phyloP scores from a whole-genome alignment of 495 filamentous ascomycete genomes.

The Trichoderma reesei region DNA sequence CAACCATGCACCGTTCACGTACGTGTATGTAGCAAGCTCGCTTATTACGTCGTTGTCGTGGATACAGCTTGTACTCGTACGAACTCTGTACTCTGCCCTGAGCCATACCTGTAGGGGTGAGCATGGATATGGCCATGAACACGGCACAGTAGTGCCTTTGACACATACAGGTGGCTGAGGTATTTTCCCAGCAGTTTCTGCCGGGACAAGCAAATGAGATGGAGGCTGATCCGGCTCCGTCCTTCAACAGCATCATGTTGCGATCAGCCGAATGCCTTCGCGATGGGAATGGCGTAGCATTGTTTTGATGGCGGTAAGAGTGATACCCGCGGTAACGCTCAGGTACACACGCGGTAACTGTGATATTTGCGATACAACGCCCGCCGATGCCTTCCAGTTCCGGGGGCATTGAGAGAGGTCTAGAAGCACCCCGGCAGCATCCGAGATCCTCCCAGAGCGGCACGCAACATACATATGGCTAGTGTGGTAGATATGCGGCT shows the following conservation, averaged over 20 bases:
- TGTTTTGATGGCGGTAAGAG: background rate
- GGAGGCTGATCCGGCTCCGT: too few species aligned
- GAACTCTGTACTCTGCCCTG: background rate
- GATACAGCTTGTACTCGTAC: background rate
- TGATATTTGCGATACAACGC: background rate
- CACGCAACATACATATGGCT: background rate
- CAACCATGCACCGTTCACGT: background rate
- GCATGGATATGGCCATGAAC: too few species aligned
- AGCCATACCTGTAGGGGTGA: background rate
- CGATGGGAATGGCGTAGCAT: too few species aligned
- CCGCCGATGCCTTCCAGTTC: background rate
- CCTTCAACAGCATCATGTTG: too few species aligned
- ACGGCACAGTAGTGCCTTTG: too few species aligned
- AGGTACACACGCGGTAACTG: background rate
- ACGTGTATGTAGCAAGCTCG: background rate
- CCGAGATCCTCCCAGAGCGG: slow-evolving; percentile 6
- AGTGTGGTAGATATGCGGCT: too few species aligned
- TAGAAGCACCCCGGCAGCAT: background rate
- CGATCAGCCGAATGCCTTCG: too few species aligned
- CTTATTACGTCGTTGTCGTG: background rate
- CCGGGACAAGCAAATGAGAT: too few species aligned
- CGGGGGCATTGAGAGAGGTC: background rate
- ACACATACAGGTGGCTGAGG: too few species aligned
- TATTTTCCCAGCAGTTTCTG: too few species aligned
- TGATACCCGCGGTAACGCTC: background rate